Percentiles rank a stretch among this genome's conserved stretches.
Evolutionary conservation across 1,139 yeast species (phyloP).

Genomic region (Candida albicans): DNA sequence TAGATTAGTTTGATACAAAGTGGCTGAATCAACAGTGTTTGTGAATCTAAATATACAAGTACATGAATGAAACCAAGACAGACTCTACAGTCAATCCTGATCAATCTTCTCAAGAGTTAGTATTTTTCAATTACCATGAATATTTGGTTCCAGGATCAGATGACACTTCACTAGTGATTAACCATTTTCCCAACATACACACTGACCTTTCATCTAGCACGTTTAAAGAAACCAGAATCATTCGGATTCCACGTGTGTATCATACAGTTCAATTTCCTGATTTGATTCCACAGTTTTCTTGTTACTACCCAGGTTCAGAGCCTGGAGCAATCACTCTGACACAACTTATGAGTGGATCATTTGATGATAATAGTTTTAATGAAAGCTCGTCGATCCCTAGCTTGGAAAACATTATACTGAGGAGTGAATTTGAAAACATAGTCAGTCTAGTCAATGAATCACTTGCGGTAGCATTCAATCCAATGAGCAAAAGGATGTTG

Average conservation of each 20-base stretch:
- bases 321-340: constrained; percentile 54
- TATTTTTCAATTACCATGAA: constrained; percentile 70
- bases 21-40: too few relatives aligned
- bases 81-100: background rate
- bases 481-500: constrained; percentile 34
- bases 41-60: too few relatives aligned
- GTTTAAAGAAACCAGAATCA: constrained; percentile 50
- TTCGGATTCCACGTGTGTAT: constrained; percentile 61
- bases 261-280: constrained; percentile 28
- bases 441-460: constrained; percentile 45
- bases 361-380: constrained; percentile 49
- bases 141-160: constrained; percentile 37
- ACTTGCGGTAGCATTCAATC: constrained; percentile 43
- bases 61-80: too few relatives aligned
- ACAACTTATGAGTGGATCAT: constrained; percentile 29
- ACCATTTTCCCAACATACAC: constrained; percentile 65
- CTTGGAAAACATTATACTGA: constrained; percentile 36
- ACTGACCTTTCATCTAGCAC: constrained; percentile 25
- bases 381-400: constrained; percentile 56
- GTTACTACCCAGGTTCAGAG: constrained; percentile 60
- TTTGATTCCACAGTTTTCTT: constrained; percentile 60
- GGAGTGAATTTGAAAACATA: constrained; percentile 39
- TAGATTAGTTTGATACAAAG: too few relatives aligned
- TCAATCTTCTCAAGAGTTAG: constrained; percentile 14
- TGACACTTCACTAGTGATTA: constrained; percentile 43